Conservation (phyloP, 1,284 basidiomycete species). For the Testicularia cyperi region DNA sequence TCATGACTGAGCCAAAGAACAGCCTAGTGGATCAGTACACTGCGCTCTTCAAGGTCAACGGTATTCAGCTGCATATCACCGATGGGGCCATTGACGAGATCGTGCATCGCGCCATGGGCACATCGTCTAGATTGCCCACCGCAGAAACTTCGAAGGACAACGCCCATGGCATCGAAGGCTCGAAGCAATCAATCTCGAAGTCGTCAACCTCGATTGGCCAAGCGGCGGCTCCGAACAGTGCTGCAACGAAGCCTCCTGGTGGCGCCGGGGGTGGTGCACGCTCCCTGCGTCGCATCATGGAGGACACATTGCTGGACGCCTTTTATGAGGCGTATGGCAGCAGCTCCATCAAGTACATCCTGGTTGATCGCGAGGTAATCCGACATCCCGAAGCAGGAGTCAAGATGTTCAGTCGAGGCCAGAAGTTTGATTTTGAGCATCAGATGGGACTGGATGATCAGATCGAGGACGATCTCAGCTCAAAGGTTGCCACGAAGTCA, state of each 20-base stretch:
- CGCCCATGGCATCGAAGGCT: neutral
- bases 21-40: slow-evolving; percentile 87
- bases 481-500: neutral
- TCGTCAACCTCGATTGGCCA: slow-evolving; percentile 71
- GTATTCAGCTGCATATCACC: slow-evolving; percentile 39
- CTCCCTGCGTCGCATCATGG: slow-evolving; percentile 84
- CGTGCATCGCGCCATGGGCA: slow-evolving; percentile 57
- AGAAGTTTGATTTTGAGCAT: slow-evolving; percentile 18
- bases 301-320: slow-evolving; percentile 60
- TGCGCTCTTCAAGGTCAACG: slow-evolving; percentile 67
- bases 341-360: slow-evolving; percentile 12
- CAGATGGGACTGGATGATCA: too few species aligned
- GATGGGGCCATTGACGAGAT: slow-evolving; percentile 33
- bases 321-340: slow-evolving; percentile 28
- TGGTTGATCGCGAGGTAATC: slow-evolving; percentile 11
- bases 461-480: slow-evolving; percentile 1
- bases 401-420: slow-evolving; percentile 24
- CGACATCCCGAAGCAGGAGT: neutral
- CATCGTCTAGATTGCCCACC: neutral
- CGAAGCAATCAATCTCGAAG: slow-evolving; percentile 68
- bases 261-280: slow-evolving; percentile 68
- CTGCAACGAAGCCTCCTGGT: neutral
- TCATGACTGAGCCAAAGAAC: slow-evolving; percentile 87
- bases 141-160: neutral
- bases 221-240: slow-evolving; percentile 60